phyloP scores from a whole-genome alignment of 169 alveolate genomes.

The Blepharisma undulans region DNA sequence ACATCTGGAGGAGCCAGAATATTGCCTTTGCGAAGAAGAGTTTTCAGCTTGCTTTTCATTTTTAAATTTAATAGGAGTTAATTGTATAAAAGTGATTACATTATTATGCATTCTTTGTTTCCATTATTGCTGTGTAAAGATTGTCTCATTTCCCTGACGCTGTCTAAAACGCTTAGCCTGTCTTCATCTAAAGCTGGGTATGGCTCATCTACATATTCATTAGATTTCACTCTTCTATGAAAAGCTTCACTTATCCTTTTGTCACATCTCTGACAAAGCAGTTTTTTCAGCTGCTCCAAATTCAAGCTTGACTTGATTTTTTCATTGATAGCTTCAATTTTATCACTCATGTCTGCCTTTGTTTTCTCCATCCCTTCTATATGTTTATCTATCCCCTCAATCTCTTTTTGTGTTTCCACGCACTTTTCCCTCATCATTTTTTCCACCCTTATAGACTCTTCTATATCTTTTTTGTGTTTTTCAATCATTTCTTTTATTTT shows the following conservation, averaged over 20 bases:
- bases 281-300: neutral
- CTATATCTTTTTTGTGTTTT: neutral
- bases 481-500: neutral
- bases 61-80: neutral
- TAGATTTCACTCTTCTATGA: neutral
- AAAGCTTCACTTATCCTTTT: neutral
- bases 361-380: neutral
- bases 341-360: neutral
- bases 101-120: neutral
- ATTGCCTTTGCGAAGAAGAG: neutral
- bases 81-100: too few relatives aligned
- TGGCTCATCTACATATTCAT: neutral
- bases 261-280: neutral
- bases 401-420: neutral
- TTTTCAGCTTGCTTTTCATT: neutral
- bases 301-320: neutral
- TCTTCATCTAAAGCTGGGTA: neutral
- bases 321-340: neutral
- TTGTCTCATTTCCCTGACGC: neutral
- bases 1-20: neutral
- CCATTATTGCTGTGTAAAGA: neutral
- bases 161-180: neutral
- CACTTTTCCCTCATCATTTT: neutral
- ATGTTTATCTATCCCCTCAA: neutral
- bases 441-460: neutral